Conservation (phyloP, 2,329 filamentous ascomycete genomes). For the Talaromyces sp. region DNA sequence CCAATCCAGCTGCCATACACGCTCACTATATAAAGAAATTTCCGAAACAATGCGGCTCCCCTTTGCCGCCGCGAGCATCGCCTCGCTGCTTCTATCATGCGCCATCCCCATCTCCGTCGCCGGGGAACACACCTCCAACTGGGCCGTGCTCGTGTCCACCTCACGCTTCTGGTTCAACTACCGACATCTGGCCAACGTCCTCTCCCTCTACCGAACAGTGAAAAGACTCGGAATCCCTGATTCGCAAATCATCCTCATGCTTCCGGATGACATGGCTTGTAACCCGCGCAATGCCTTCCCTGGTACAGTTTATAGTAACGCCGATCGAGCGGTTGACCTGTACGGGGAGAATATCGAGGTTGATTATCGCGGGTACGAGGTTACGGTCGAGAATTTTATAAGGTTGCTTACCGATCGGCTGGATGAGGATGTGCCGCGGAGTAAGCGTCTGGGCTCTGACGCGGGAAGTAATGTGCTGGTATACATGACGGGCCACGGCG, state of each 20-base stretch:
- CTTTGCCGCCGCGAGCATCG: not conserved
- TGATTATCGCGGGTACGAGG: constrained; percentile 95
- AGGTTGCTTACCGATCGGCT: constrained; percentile 90
- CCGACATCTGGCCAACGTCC: constrained; percentile 92
- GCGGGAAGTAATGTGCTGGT: constrained; percentile 95
- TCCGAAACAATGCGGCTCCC: constrained; percentile 4
- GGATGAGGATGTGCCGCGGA: constrained; percentile 88
- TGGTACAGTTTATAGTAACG: constrained; percentile 97
- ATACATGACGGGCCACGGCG: constrained; percentile 98
- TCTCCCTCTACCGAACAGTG: constrained; percentile 95
- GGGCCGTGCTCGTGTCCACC: constrained; percentile 97
- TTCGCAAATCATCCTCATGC: constrained; percentile 98
- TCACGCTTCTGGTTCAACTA: constrained; percentile 99
- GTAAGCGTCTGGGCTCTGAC: constrained; percentile 89
- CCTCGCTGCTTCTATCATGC: constrained; percentile 26
- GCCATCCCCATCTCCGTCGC: constrained; percentile 24
- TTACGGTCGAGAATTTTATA: constrained; percentile 98
- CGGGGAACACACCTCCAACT: constrained; percentile 82
- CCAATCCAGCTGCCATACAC: not conserved
- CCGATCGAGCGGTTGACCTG: constrained; percentile 88
- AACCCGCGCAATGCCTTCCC: constrained; percentile 98
- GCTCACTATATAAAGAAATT: not conserved
- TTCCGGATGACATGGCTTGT: constrained; percentile 99
- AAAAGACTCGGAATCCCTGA: constrained; percentile 97
- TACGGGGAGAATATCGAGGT: constrained; percentile 99